Evolutionary conservation across 352 stramenopile species (phyloP), one percentile per base, ranked within the genome.

Genomic region (Globisporangium parvum): DNA sequence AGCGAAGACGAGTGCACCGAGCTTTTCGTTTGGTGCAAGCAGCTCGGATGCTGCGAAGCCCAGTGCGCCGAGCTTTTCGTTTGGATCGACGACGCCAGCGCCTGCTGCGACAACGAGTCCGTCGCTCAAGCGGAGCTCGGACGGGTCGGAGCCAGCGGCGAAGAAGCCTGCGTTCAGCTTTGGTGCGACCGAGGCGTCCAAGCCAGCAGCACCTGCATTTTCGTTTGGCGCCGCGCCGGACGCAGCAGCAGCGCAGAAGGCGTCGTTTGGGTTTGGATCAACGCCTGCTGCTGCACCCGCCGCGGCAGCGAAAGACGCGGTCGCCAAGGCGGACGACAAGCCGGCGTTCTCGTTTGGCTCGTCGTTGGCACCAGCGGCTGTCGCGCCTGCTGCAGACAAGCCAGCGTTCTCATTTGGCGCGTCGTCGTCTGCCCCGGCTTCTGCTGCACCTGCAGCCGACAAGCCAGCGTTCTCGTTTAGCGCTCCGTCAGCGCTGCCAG

Each of bases 271-370:
- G 12, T 71, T 66, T 57, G 41, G 53, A 20, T 31, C 53, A 9
- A 23, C 53, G 17, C 12, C 23, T 37, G 24, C 15, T 51, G 47
- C 47, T 48, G 28, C 37, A 49, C n/a, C 51, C n/a, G 2, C 17
- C 26, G 50, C 26, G 24, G n/a, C 21, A 28, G 10, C 21, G 15
- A 54, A 62, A 24, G 23, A 59, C 40, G 18, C 55, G 14, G 45
- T 60, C n/a, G n/a, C 59, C 0, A 42, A 44, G 15, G 8, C 49
- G 2, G 41, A 60, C 47, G 35, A 17, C 8, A 73, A 62, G 51
- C 63, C 70, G 47, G 60, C 60, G 3, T 81, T 82, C 53, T 63
- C 75, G 1, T 85, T 86, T 23, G 73, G 71, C 47, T 59, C 70
- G 3, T 59, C 67, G 11, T 0, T 20, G 18, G 23, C 41, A 21